These are phyloP conservation scores for Chaetomium tenue DNA, from an alignment of 495 filamentous ascomycete species.

Conservation along the genomic window DNA sequence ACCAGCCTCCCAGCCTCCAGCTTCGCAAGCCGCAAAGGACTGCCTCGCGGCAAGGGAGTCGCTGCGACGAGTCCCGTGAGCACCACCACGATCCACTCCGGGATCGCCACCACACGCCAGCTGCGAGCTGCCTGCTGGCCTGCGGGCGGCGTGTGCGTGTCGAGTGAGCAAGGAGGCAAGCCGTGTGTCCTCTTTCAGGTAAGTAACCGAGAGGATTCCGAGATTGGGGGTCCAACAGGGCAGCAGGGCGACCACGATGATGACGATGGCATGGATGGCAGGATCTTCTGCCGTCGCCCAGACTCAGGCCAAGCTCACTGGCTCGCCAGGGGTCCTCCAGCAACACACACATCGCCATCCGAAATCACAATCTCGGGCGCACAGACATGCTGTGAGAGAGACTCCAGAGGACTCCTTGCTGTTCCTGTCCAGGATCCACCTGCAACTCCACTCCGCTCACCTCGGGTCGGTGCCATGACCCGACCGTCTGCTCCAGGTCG, in stretches of 20 bases:
- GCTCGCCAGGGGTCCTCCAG: constrained; percentile 2
- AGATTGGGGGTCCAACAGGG: background rate
- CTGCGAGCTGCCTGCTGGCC: constrained; percentile 12
- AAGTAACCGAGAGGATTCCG: constrained; percentile 29
- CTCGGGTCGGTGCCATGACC: background rate
- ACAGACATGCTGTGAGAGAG: background rate
- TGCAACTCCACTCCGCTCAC: background rate
- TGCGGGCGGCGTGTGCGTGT: background rate
- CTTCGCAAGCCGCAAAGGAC: constrained; percentile 17
- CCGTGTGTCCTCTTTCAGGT: constrained; percentile 32
- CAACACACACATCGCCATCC: background rate
- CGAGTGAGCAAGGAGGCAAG: constrained; percentile 2
- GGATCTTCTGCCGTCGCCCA: constrained; percentile 12
- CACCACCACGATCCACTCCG: constrained; percentile 12
- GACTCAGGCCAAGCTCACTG: no score
- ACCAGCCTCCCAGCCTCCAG: background rate
- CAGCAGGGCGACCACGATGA: background rate
- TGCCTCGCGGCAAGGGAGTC: constrained; percentile 5
- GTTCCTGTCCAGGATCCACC: background rate
- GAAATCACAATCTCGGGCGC: background rate
- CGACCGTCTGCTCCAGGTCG: background rate
- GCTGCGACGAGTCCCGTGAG: constrained; percentile 23
- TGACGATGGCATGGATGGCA: constrained; percentile 2
- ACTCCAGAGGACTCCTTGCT: background rate
- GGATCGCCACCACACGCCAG: constrained; percentile 20